Base-by-base conservation (phyloP, 2,329 filamentous ascomycete genomes). In the Cladosporium sp. region DNA sequence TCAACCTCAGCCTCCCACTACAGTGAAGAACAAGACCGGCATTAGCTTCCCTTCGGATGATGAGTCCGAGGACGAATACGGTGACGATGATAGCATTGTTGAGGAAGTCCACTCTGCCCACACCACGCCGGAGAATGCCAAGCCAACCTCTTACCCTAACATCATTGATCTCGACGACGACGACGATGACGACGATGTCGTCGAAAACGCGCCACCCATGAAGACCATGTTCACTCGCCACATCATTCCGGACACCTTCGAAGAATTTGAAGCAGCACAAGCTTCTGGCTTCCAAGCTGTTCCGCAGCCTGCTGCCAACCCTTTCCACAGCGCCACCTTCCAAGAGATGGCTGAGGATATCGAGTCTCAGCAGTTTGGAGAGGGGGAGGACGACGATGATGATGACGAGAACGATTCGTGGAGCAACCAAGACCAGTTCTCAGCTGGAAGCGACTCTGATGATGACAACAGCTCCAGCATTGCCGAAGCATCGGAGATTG, bases 91-190 rank as follows among this genome's bases (percentile, higher is more conserved):
- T 15, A 33, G 36, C n/a, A 18, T n/a, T 13, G 39, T 27, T 42
- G 39, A 42, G 16, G 39, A 29, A 7, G 13, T 16, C 7, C 58
- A 55, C 8, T 65, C 62, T 6, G 60, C 60, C 7, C 49, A 62
- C 25, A 63, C 61, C 9, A 62, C 61, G 2, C 62, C 60, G 3
- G 61, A 64, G 42, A 52, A 59, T 29, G 19, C 13, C 16, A 49
- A n/a, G n/a, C n/a, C 20, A 38, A 25, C n/a, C 22, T 30, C 18
- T 11, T 15, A 19, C 22, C 22, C 22, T 9, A 27, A 27, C 49
- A 49, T 54, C 38, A 55, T 49, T 16, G 32, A 35, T 38, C 41
- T 55, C 1, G 53, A 56, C 41, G 51, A 55, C 13, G 49, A 58
- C n/a, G 57, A 57, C 13, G 56, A 58, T n/a, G 50, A 32, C 8